Conservation (phyloP, 2,329 filamentous ascomycete species). For the Didymella keratinophila region DNA sequence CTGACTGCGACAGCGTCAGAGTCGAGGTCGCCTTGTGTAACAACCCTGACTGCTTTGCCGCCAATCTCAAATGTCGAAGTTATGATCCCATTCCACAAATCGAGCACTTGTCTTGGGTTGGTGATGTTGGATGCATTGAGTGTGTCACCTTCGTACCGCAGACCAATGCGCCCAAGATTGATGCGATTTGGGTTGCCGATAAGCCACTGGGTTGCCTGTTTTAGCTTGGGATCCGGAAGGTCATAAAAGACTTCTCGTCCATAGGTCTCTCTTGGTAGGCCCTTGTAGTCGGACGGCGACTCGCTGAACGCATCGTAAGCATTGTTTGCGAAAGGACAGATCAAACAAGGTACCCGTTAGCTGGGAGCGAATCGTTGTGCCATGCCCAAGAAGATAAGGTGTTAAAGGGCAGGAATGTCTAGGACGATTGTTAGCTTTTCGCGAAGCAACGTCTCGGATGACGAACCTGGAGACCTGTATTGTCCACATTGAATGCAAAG, state of each 20-base stretch:
- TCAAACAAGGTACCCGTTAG: constrained; percentile 36
- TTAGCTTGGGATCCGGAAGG: constrained; percentile 51
- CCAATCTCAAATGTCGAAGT: constrained; percentile 56
- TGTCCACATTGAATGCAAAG: constrained; percentile 57
- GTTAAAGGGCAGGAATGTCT: constrained; percentile 51
- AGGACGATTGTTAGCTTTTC: neutral
- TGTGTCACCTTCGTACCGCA: constrained; percentile 51
- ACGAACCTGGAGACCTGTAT: constrained; percentile 54
- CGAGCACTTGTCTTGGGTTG: constrained; percentile 51
- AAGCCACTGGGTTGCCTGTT: constrained; percentile 59
- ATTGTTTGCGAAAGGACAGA: neutral
- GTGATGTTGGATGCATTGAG: constrained; percentile 24
- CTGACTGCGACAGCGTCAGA: constrained; percentile 57
- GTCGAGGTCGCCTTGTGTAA: constrained; percentile 56
- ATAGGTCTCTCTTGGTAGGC: constrained; percentile 53
- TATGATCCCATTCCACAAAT: constrained; percentile 59
- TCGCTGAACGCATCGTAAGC: constrained; percentile 22
- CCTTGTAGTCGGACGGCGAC: constrained; percentile 37
- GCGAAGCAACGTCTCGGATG: neutral
- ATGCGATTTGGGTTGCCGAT: constrained; percentile 61
- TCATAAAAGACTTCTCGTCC: constrained; percentile 53
- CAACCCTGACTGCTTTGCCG: constrained; percentile 51
- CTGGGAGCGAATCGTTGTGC: constrained; percentile 55
- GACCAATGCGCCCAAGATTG: constrained; percentile 58
- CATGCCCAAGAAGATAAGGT: constrained; percentile 55